Evolutionary conservation across 768 basidiomycete species (phyloP).

Genomic region (Boletus rex-veris): DNA sequence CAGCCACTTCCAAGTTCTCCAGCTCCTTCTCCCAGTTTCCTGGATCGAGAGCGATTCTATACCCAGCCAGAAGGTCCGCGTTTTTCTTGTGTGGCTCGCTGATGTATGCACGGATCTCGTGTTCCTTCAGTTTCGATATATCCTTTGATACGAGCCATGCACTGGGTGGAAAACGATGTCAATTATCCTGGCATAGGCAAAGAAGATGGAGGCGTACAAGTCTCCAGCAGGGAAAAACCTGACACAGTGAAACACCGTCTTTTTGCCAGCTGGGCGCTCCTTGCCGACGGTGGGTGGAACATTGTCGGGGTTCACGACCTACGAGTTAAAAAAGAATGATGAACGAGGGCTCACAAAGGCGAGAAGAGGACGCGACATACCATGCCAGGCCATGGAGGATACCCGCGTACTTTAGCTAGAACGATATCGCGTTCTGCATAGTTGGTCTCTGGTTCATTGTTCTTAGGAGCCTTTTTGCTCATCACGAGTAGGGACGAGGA

Average conservation of each 20-base stretch:
- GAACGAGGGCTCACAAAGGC: constrained; percentile 6
- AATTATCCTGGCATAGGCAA: constrained; percentile 7
- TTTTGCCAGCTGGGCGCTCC: constrained; percentile 73
- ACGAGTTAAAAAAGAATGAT: constrained; percentile 9
- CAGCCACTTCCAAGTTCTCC: constrained; percentile 30
- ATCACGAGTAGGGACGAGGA: constrained; percentile 26
- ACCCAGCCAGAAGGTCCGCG: constrained; percentile 72
- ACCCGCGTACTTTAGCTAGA: constrained; percentile 90
- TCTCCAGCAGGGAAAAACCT: constrained; percentile 94
- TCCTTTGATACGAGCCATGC: constrained; percentile 84
- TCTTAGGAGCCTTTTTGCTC: constrained; percentile 52
- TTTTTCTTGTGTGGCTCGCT: constrained; percentile 72
- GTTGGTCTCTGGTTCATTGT: constrained; percentile 38
- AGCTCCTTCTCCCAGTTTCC: constrained; percentile 57
- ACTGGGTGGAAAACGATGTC: constrained; percentile 39
- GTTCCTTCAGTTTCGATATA: constrained; percentile 68
- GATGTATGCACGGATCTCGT: constrained; percentile 85
- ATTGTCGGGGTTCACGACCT: constrained; percentile 77
- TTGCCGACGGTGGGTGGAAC: constrained; percentile 59
- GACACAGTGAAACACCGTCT: constrained; percentile 65
- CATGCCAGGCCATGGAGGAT: constrained; percentile 92
- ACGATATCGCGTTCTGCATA: constrained; percentile 83
- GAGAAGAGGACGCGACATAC: constrained; percentile 49
- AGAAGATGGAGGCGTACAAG: constrained; percentile 59
- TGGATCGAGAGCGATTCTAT: constrained; percentile 73